Conservation (phyloP, 2,329 filamentous ascomycete species). For the Exophiala aquamarina region DNA sequence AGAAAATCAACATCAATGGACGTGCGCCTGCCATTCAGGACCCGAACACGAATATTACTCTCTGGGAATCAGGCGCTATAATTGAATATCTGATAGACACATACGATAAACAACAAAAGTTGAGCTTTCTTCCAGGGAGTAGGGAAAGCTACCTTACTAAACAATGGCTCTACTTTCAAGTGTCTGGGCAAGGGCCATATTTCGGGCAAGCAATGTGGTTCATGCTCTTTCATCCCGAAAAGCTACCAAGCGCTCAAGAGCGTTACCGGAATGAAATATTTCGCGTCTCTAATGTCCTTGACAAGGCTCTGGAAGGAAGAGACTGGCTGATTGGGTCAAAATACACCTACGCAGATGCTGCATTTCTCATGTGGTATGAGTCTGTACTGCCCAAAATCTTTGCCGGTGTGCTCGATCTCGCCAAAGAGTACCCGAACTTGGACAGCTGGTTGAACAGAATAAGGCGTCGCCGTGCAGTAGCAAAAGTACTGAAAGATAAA, state of each 20-base stretch:
- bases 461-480: too few relatives aligned
- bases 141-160: slow-evolving; percentile 40
- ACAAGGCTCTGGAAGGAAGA: slow-evolving; percentile 34
- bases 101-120: slow-evolving; percentile 42
- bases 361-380: slow-evolving; percentile 43
- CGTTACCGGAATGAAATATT: slow-evolving; percentile 47
- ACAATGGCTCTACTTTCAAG: slow-evolving; percentile 48
- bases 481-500: too few relatives aligned
- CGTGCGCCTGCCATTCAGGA: slow-evolving; percentile 36
- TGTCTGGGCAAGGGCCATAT: slow-evolving; percentile 46
- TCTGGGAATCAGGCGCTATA: slow-evolving; percentile 48
- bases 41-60: slow-evolving; percentile 37
- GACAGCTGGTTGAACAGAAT: too few relatives aligned
- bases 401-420: too few relatives aligned
- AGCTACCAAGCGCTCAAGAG: slow-evolving; percentile 41
- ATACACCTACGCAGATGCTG: slow-evolving; percentile 42
- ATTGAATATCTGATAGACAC: slow-evolving; percentile 45
- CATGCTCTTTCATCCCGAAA: slow-evolving; percentile 40
- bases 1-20: slow-evolving; percentile 24
- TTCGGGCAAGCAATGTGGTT: slow-evolving; percentile 50
- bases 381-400: slow-evolving; percentile 1
- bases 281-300: slow-evolving; percentile 46
- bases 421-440: too few relatives aligned
- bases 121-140: slow-evolving; percentile 34
- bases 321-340: slow-evolving; percentile 45